Evolutionary conservation across 1,139 yeast genomes (phyloP).

Genomic region (Dujonia santamariae): DNA sequence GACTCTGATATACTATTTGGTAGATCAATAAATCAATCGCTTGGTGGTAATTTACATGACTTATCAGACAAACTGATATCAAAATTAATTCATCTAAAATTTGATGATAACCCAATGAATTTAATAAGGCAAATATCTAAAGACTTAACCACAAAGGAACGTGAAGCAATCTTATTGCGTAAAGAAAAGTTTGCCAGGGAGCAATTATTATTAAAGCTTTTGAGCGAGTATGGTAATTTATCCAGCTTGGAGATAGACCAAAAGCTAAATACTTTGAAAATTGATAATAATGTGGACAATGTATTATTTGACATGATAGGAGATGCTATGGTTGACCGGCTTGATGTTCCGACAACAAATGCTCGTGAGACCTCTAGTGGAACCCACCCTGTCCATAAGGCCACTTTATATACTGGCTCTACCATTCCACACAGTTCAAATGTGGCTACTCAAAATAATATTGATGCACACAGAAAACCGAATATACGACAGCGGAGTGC

Average conservation of each 20-base stretch:
- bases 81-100: slow-evolving; percentile 27
- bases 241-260: slow-evolving; percentile 43
- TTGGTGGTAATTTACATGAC: slow-evolving; percentile 20
- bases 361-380: no score
- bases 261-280: slow-evolving; percentile 21
- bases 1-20: slow-evolving; percentile 5
- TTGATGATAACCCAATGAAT: slow-evolving; percentile 34
- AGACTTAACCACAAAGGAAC: slow-evolving; percentile 48
- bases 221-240: slow-evolving; percentile 43
- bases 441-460: no score
- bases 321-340: slow-evolving; percentile 11
- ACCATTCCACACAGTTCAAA: no score
- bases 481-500: no score
- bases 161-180: slow-evolving; percentile 41
- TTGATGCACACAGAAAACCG: no score
- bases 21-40: slow-evolving; percentile 7
- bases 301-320: slow-evolving; percentile 16
- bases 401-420: no score
- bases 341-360: no score
- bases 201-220: slow-evolving; percentile 37
- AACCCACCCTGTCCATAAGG: no score
- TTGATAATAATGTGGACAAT: slow-evolving; percentile 14
- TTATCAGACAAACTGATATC: slow-evolving; percentile 32
- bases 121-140: slow-evolving; percentile 47
- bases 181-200: slow-evolving; percentile 43